These are phyloP conservation scores for Phytopythium kandeliae DNA, from an alignment of 352 stramenopile genomes.

Conservation along the genomic window DNA sequence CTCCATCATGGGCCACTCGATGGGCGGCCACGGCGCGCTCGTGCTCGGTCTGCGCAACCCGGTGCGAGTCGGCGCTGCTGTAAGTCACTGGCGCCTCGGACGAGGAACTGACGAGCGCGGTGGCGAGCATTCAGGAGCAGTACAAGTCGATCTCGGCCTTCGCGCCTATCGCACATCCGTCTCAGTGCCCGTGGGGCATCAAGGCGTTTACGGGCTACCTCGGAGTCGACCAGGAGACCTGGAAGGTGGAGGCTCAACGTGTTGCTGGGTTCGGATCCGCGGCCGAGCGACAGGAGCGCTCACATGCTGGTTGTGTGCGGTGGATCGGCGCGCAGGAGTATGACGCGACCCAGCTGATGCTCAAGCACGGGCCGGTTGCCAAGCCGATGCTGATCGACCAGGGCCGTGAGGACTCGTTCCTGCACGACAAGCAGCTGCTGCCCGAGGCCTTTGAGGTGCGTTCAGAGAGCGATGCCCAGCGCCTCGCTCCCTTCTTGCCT, in stretches of 20 bases:
- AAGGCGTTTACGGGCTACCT: slow-evolving; percentile 98
- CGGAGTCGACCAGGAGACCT: slow-evolving; percentile 82
- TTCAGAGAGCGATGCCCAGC: neutral
- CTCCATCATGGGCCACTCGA: slow-evolving; percentile 95
- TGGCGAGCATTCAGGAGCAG: slow-evolving; percentile 25
- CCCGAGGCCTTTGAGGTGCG: slow-evolving; percentile 81
- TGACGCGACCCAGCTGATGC: slow-evolving; percentile 90
- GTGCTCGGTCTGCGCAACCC: slow-evolving; percentile 91
- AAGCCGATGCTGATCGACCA: slow-evolving; percentile 89
- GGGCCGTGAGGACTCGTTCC: slow-evolving; percentile 85
- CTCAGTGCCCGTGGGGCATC: slow-evolving; percentile 95
- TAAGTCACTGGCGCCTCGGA: too few relatives aligned
- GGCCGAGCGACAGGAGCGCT: too few relatives aligned
- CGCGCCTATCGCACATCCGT: slow-evolving; percentile 95
- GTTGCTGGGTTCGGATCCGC: too few relatives aligned
- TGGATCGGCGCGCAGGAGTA: slow-evolving; percentile 47
- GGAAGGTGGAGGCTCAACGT: slow-evolving; percentile 46
- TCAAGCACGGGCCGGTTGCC: slow-evolving; percentile 50
- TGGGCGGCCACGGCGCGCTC: slow-evolving; percentile 96
- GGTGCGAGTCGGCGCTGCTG: slow-evolving; percentile 31
- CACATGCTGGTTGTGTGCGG: slow-evolving; percentile 1
- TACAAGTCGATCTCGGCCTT: slow-evolving; percentile 96
- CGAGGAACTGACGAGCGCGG: slow-evolving; percentile 5
- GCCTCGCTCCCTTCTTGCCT: neutral
- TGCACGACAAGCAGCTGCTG: slow-evolving; percentile 88